phyloP scores from a whole-genome alignment of 768 basidiomycete species.

The Omphalotus guepiniiformis region DNA sequence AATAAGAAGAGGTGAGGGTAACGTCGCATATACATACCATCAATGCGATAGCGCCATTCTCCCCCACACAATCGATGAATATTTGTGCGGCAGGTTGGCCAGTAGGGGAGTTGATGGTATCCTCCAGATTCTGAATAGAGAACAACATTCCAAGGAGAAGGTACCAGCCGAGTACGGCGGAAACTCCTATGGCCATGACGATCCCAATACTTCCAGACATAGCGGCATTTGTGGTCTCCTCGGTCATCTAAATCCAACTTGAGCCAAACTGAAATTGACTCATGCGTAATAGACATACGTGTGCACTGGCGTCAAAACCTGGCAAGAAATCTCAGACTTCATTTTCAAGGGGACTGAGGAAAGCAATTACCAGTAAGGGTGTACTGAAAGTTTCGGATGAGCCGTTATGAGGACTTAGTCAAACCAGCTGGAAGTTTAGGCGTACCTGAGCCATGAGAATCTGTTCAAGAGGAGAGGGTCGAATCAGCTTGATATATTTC shows the following conservation, averaged over 20 bases:
- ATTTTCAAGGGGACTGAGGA: not conserved
- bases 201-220: slow-evolving; percentile 68
- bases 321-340: not conserved
- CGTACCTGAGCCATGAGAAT: slow-evolving; percentile 64
- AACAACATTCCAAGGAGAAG: slow-evolving; percentile 68
- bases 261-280: not conserved
- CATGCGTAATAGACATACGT: slow-evolving; percentile 36
- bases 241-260: slow-evolving; percentile 51
- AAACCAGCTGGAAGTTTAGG: not conserved
- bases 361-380: slow-evolving; percentile 57
- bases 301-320: slow-evolving; percentile 75
- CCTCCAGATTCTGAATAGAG: slow-evolving; percentile 67
- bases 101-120: slow-evolving; percentile 46
- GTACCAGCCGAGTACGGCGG: slow-evolving; percentile 73
- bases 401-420: not conserved
- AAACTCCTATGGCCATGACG: slow-evolving; percentile 67
- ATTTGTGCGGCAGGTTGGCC: slow-evolving; percentile 78
- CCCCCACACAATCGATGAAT: slow-evolving; percentile 71
- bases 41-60: slow-evolving; percentile 66
- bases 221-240: slow-evolving; percentile 69
- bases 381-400: slow-evolving; percentile 31
- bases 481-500: too few species aligned
- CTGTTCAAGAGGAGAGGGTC: slow-evolving; percentile 16
- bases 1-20: too few species aligned
- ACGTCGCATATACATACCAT: too few species aligned